Evolutionary conservation across 495 filamentous ascomycete genomes (phyloP).

Genomic region (Trichoderma virens): DNA sequence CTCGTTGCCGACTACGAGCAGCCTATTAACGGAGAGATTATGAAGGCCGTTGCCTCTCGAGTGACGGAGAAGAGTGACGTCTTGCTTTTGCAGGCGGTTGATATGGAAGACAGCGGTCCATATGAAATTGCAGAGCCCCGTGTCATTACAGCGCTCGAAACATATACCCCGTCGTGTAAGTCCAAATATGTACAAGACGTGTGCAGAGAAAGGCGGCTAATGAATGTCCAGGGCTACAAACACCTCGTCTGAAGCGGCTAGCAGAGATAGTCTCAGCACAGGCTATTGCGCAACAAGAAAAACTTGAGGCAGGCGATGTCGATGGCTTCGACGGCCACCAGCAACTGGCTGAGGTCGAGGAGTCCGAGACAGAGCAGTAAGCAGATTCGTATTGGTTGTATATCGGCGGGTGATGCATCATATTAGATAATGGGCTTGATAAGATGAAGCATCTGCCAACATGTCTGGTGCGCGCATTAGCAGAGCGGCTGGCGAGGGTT

Average conservation of each 20-base stretch:
- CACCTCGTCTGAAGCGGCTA: conserved; percentile 82
- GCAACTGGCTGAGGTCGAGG: conserved; percentile 36
- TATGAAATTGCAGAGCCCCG: conserved; percentile 98
- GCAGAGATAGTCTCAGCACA: conserved; percentile 97
- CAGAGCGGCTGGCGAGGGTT: conserved; percentile 2
- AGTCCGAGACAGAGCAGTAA: conserved; percentile 23
- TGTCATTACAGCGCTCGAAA: conserved; percentile 92
- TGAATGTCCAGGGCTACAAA: conserved; percentile 70
- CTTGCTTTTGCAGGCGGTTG: conserved; percentile 82
- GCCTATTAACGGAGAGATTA: conserved; percentile 98
- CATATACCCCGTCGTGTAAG: conserved; percentile 92
- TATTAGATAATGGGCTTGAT: not conserved
- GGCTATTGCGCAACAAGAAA: conserved; percentile 89
- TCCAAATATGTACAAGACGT: conserved; percentile 14
- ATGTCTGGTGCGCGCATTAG: not conserved
- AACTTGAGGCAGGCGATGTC: conserved; percentile 46
- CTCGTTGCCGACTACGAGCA: conserved; percentile 98
- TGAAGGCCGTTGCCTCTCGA: conserved; percentile 96
- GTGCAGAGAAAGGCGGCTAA: conserved; percentile 12
- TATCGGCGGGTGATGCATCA: conserved; percentile 11
- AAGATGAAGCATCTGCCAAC: not conserved
- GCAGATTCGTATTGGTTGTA: conserved; percentile 19
- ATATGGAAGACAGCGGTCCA: conserved; percentile 99
- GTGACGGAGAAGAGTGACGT: conserved; percentile 99
- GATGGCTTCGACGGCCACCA: conserved; percentile 34